Evolutionary conservation across 2,329 filamentous ascomycete species (phyloP), one percentile per base, ranked within the genome.

Genomic region (Dactylellina drechsleri): DNA sequence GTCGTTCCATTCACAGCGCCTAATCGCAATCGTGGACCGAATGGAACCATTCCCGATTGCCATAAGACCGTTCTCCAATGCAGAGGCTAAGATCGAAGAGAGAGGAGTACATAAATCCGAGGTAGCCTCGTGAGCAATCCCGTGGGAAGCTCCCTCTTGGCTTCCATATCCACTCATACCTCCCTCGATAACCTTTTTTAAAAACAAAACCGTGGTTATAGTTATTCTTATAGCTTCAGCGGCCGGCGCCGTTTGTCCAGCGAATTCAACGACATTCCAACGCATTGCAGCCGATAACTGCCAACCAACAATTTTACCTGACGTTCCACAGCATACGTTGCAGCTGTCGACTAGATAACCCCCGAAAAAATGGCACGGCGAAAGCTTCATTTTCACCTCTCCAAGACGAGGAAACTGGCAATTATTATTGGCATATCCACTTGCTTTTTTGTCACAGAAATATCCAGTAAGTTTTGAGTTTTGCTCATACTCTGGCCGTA

Each of bases 361-460:
- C 16, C 28, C 64, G 49, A 50, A 36, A 56, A 56, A 20, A 50
- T 67, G 60, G 36, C 45, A n/a, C 20, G 28, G 41, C 40, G 45
- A n/a, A 56, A 66, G 10, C n/a, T 59, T 2, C 70, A 75, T 41
- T 23, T 75, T 28, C 60, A 64, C 45, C 40, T 77, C 23, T 68
- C 71, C 8, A 77, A 77, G 28, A 66, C 76, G 28, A 62, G 54
- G 41, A 61, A 80, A 15, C 71, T 82, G 68, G 77, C 77, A 18
- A 70, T 80, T 36, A 83, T 85, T 59, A 85, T 85, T 66, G 82
- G 77, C 28, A 84, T 85, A 66, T 85, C 84, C 0, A 82, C 83
- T 60, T 79, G 77, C 18, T 85, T 85, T 77, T 85, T 85, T 71
- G 60, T 83, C 2, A 82, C 82, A 13, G 84, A 85, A 76, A 84